Base-by-base conservation (phyloP, 768 basidiomycete species). In the Vararia minispora region DNA sequence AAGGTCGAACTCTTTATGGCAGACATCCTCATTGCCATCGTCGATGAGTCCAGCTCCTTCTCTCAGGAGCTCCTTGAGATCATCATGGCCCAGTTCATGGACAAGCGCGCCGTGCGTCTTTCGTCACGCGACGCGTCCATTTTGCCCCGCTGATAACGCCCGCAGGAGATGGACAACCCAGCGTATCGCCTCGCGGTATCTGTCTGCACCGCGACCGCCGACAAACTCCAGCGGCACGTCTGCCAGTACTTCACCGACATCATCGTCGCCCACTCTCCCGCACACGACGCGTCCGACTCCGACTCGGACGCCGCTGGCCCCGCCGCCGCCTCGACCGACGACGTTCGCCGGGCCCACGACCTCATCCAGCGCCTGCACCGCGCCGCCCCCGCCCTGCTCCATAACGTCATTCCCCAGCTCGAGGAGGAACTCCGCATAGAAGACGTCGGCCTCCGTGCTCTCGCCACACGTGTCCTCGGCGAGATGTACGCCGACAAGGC, bases 221-320 rank as follows among this genome's bases (percentile, higher is more conserved):
- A 91, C 58, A 86, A 83, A 56, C 71, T 97, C 5, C 86, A 90
- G 54, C 77, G 90, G 5, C 75, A 90, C 45, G 83, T 94, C 32
- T 85, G 80, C 53, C 78, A 85, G 49, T 91, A 97, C 61, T 95
- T 99, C 54, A 83, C 87, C 17, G 92, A 95, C 50, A 78, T 87
- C 43, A 84, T 92, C 50, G 71, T 79, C 32, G 64, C 66, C 11
- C 66, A 67, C 43, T 64, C 74, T 26, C 61, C 41, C 3, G 28
- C 62, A 17, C 73, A 80, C 10, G 80, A 82, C 34, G 73, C 81
- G 41, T n/a, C n/a, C n/a, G n/a, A n/a, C n/a, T n/a, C n/a, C n/a
- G n/a, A n/a, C n/a, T n/a, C n/a, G n/a, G n/a, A n/a, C n/a, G n/a
- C n/a, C n/a, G n/a, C n/a, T n/a, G n/a, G n/a, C n/a, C n/a, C n/a